A percentile compares a stretch with the other conserved stretches of the same genome.
These are phyloP conservation scores for Phialophora expanda DNA, from an alignment of 2,329 filamentous ascomycete genomes.

Conservation along the genomic window DNA sequence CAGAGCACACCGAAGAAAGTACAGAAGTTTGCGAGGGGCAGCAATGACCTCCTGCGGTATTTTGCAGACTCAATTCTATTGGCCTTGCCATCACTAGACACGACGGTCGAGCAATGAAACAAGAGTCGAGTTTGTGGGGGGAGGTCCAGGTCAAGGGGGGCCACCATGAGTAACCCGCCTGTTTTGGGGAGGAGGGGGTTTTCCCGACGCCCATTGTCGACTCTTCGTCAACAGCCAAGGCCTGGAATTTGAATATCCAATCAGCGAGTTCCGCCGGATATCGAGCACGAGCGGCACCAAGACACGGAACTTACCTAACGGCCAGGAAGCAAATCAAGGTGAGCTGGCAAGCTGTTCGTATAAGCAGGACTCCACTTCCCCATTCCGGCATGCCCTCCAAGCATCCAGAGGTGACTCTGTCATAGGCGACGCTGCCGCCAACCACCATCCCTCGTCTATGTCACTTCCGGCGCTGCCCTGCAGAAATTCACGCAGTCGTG, in stretches of 20 bases:
- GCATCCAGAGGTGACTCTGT: neutral
- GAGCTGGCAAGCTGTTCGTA: neutral
- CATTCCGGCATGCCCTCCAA: neutral
- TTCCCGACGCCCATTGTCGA: neutral
- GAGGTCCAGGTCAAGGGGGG: neutral
- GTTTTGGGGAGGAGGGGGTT: neutral
- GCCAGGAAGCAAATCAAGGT: neutral
- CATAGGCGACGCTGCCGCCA: neutral
- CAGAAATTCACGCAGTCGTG: constrained; percentile 1
- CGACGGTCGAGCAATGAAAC: neutral
- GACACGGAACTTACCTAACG: neutral
- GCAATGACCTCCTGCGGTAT: neutral
- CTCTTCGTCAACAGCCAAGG: neutral
- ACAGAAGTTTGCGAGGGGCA: neutral
- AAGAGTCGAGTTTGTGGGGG: neutral
- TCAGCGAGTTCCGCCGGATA: neutral
- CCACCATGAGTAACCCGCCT: neutral
- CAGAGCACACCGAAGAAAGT: neutral
- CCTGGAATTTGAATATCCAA: neutral
- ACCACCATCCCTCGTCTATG: neutral
- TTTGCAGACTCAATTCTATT: neutral
- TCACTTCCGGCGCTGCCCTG: neutral
- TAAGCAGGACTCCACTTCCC: constrained; percentile 5
- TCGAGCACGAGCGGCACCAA: neutral
- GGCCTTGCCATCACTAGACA: neutral